These are phyloP conservation scores for Homolaphlyctis polyrhiza DNA, from an alignment of 371 early-diverging fungal genomes.

Conservation along the genomic window DNA sequence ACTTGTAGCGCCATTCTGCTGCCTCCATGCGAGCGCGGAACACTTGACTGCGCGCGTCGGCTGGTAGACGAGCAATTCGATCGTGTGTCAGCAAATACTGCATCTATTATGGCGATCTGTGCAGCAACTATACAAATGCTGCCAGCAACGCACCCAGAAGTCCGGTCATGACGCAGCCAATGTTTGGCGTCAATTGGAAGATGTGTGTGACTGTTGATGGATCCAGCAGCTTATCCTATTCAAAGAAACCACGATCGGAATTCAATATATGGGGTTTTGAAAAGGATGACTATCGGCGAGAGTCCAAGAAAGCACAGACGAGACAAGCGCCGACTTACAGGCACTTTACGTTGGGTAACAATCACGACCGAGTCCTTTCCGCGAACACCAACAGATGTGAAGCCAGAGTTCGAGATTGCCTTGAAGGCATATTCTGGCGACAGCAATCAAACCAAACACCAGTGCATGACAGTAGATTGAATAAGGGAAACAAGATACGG, in stretches of 20 bases:
- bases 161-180: slow-evolving; percentile 98
- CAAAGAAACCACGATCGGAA: too few species aligned
- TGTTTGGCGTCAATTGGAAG: slow-evolving; percentile 85
- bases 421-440: slow-evolving; percentile 99
- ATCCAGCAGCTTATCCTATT: slow-evolving; percentile 96
- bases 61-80: too few species aligned
- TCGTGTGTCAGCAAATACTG: too few species aligned
- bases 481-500: neutral
- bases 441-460: too few species aligned
- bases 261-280: too few species aligned
- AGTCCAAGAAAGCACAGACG: too few species aligned
- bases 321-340: slow-evolving; percentile 65
- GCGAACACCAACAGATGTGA: slow-evolving; percentile 92
- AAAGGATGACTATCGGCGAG: too few species aligned
- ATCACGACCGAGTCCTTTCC: slow-evolving; percentile 92
- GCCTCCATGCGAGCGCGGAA: slow-evolving; percentile 91
- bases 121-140: neutral
- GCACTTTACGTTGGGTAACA: slow-evolving; percentile 95
- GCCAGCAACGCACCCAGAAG: slow-evolving; percentile 59
- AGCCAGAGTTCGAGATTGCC: slow-evolving; percentile 92
- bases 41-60: slow-evolving; percentile 93
- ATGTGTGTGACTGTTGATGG: slow-evolving; percentile 90
- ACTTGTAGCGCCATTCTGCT: slow-evolving; percentile 96
- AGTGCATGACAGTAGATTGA: neutral
- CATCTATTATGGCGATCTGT: neutral